These are phyloP conservation scores for Lepidium aucheri DNA, from an alignment of 345 rosid genomes.

Conservation along the genomic window DNA sequence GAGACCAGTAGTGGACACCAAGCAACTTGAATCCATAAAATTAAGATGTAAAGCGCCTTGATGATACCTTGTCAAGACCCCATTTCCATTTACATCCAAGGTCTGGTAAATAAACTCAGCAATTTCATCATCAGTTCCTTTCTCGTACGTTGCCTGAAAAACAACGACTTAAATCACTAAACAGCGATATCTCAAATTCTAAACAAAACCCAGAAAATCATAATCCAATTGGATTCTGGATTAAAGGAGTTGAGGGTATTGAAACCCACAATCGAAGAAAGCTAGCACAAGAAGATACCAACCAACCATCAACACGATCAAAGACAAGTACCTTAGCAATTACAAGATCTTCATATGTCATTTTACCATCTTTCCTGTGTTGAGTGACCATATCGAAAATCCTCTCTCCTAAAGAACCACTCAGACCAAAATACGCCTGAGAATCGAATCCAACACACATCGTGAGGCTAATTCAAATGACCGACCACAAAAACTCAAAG, in stretches of 20 bases:
- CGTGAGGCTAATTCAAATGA: neutral
- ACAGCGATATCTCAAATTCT: neutral
- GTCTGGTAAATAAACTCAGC: conserved; percentile 72
- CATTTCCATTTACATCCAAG: conserved; percentile 59
- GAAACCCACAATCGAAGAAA: neutral
- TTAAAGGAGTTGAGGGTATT: neutral
- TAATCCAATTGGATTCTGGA: neutral
- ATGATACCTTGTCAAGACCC: conserved; percentile 49
- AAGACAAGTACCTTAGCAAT: conserved; percentile 57
- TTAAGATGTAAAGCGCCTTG: neutral
- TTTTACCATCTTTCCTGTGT: conserved; percentile 49
- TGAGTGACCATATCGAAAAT: conserved; percentile 59
- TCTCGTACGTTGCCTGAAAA: conserved; percentile 66
- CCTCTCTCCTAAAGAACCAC: conserved; percentile 54
- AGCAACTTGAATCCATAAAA: neutral
- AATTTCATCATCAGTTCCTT: conserved; percentile 75
- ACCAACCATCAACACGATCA: neutral
- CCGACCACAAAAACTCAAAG: neutral
- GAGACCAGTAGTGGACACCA: neutral
- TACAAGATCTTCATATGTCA: conserved; percentile 67
- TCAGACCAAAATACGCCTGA: conserved; percentile 54
- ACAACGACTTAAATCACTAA: neutral
- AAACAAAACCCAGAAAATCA: neutral
- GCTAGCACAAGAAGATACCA: neutral
- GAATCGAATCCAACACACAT: neutral